phyloP scores from a whole-genome alignment of 768 basidiomycete species.

The Candolleomyces eurysporus region DNA sequence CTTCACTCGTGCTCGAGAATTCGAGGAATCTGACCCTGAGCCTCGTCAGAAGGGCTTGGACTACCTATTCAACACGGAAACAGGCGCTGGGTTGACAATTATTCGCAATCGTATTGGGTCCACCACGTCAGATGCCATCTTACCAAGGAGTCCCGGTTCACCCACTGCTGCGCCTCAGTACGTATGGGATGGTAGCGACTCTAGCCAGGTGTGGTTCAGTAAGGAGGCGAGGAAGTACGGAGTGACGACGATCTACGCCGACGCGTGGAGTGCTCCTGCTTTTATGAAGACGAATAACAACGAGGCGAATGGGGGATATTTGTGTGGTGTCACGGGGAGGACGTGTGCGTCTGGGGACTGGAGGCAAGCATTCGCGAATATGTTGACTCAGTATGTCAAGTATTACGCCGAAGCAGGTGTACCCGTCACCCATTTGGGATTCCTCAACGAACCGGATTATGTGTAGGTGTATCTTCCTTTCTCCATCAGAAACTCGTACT shows the following conservation, averaged over 20 bases:
- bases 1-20: conserved; percentile 13
- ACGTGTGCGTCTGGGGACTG: conserved; percentile 12
- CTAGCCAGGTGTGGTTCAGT: conserved; percentile 15
- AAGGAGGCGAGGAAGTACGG: conserved; percentile 15
- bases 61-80: conserved; percentile 13
- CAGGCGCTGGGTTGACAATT: conserved; percentile 14
- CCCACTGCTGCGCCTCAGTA: conserved; percentile 12
- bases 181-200: conserved; percentile 13
- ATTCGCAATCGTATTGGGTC: conserved; percentile 15
- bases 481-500: not conserved
- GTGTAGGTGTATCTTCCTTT: conserved; percentile 5
- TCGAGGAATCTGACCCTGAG: conserved; percentile 3
- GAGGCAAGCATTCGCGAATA: conserved; percentile 13
- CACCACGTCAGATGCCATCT: conserved; percentile 8
- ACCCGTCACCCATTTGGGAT: conserved; percentile 12
- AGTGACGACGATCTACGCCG: conserved; percentile 15
- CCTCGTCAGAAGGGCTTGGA: conserved; percentile 14
- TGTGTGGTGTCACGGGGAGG: conserved; percentile 13
- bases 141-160: conserved; percentile 9
- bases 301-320: conserved; percentile 15
- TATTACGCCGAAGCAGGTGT: conserved; percentile 12
- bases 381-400: conserved; percentile 14
- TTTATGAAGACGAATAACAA: conserved; percentile 18
- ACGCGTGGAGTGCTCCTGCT: conserved; percentile 16
- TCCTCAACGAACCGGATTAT: conserved; percentile 16